Evolutionary conservation across 164 flowering plant species (phyloP).

Genomic region (Berberis vulgaris): DNA sequence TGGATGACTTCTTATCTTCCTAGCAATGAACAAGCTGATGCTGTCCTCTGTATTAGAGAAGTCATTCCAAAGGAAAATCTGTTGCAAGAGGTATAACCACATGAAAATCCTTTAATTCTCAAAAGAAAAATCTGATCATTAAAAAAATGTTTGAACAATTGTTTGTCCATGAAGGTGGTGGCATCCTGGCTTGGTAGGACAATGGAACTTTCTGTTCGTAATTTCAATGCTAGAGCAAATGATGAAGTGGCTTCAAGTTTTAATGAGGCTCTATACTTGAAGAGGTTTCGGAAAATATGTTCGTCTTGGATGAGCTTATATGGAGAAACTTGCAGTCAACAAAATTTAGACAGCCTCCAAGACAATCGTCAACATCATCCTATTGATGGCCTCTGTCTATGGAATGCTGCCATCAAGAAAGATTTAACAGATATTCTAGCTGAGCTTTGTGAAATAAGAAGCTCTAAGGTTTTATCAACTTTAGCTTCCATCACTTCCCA

Average conservation of each 20-base stretch:
- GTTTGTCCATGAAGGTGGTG: constrained; percentile 45
- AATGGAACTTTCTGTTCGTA: constrained; percentile 13
- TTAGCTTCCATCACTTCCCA: constrained; percentile 34
- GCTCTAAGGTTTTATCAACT: constrained; percentile 21
- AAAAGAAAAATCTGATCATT: too few species aligned
- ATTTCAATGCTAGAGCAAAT: constrained; percentile 2
- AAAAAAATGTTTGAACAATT: neutral
- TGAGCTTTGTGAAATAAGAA: constrained; percentile 35
- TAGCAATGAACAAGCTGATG: constrained; percentile 34
- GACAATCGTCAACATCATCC: constrained; percentile 18
- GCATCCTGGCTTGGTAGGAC: constrained; percentile 49
- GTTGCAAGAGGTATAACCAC: constrained; percentile 62
- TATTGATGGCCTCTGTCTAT: constrained; percentile 38
- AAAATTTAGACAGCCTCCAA: constrained; percentile 6
- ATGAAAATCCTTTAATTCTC: neutral
- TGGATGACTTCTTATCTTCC: constrained; percentile 66
- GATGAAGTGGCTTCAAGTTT: constrained; percentile 16
- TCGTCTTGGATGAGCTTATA: constrained; percentile 10
- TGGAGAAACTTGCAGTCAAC: constrained; percentile 13
- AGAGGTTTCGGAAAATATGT: constrained; percentile 16
- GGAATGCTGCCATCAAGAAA: constrained; percentile 52
- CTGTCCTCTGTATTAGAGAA: constrained; percentile 31
- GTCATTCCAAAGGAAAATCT: constrained; percentile 55
- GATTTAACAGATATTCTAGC: constrained; percentile 40
- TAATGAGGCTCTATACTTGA: constrained; percentile 17